phyloP scores from a whole-genome alignment of 2,329 filamentous ascomycete genomes.

The Penicillium sp. region DNA sequence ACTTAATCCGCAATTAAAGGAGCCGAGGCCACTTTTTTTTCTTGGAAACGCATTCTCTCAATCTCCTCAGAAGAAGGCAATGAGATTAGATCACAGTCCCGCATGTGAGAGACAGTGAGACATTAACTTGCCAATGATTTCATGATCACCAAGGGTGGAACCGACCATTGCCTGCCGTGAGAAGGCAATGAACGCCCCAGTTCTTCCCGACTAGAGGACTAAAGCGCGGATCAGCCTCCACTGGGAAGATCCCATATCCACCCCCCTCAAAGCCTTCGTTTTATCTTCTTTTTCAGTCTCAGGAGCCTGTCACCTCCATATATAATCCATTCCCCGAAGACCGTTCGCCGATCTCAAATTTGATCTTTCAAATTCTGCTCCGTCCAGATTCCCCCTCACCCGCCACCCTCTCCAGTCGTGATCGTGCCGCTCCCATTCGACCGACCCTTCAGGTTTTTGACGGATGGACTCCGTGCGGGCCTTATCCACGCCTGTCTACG shows the following conservation, averaged over 20 bases:
- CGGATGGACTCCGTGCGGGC: conserved; percentile 20
- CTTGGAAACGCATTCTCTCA: background rate
- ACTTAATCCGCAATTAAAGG: background rate
- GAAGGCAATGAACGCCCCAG: conserved; percentile 3
- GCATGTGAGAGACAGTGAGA: background rate
- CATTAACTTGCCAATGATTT: background rate
- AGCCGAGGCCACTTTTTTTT: background rate
- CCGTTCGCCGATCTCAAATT: background rate
- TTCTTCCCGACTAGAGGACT: conserved; percentile 8
- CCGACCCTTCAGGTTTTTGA: background rate
- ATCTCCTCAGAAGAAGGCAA: background rate
- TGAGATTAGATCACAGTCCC: background rate
- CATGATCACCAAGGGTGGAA: conserved; percentile 4
- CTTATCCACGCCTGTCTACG: conserved; percentile 8
- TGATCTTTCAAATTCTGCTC: background rate
- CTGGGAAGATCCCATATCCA: conserved; percentile 21
- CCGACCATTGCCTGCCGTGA: conserved; percentile 2
- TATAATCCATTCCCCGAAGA: background rate
- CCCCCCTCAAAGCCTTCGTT: conserved; percentile 5
- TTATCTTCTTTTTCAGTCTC: conserved; percentile 6
- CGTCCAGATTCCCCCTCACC: background rate
- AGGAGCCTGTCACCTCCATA: background rate
- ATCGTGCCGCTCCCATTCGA: background rate
- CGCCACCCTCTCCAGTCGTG: background rate
- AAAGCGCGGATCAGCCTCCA: conserved; percentile 26